Base-by-base conservation (phyloP, 768 basidiomycete species). In the Phlebiopsis flavidoalba region DNA sequence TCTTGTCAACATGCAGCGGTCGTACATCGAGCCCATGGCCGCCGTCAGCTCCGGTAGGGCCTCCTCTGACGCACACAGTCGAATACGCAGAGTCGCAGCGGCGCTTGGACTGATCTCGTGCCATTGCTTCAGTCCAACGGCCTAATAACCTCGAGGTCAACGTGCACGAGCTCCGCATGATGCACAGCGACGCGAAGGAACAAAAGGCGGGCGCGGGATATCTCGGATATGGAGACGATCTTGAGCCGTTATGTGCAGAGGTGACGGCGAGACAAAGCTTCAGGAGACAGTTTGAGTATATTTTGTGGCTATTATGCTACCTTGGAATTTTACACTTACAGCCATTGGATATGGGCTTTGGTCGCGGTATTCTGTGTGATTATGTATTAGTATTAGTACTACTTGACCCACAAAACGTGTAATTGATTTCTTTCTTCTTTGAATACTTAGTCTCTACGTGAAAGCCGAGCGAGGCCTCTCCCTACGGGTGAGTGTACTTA, bases 1-100 rank as follows among this genome's bases (percentile, higher is more conserved):
- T n/a, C 66, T 69, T 35, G 64, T 65, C 8, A 57, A 69, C 60
- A 55, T 60, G 19, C 35, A 60, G 58, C 48, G 37, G 19, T 59
- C 58, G 40, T 43, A 43, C 40, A 43, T 43, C 40, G 40, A 43
- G 40, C 40, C 40, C 40, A 17, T 17, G 40, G 40, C 40, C 40
- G 17, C 17, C 8, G 40, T 43, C 12, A 17, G 40, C 40, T 43
- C 40, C 11, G 26, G 26, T 6, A 31, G 40, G 37, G 12, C 40
- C 40, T 3, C 40, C 17, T 12, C 40, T 17, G 3, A 43, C n/a
- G 40, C 40, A 12, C 40, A 17, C 40, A 43, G 40, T 12, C 40
- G n/a, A n/a, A n/a, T 12, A 43, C 40, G 40, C 26, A 12, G 40
- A 43, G 17, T 43, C 40, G 40, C 40, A 43, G 40, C 40, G 12